phyloP scores from a whole-genome alignment of 352 stramenopile species.

The Globisporangium cystogenes region DNA sequence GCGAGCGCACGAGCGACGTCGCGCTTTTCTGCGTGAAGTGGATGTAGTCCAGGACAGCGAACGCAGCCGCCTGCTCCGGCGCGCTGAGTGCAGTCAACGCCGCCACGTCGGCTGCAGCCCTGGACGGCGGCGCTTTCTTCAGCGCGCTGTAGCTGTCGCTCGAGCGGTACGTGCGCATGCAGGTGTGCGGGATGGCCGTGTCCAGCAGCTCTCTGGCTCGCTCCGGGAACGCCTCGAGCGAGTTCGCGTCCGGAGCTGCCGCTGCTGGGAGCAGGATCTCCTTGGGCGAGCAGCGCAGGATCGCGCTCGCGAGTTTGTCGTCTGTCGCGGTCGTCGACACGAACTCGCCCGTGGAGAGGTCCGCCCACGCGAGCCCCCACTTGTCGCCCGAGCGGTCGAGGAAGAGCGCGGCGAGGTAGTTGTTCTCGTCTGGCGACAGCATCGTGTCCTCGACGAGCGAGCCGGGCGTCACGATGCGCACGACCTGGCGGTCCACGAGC shows the following conservation, averaged over 20 bases:
- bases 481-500: constrained; percentile 70
- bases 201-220: constrained; percentile 27
- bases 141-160: constrained; percentile 13
- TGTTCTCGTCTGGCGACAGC: constrained; percentile 71
- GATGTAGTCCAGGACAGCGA: constrained; percentile 63
- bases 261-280: constrained; percentile 60
- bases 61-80: constrained; percentile 30
- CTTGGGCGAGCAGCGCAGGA: constrained; percentile 58
- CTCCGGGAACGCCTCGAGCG: constrained; percentile 8
- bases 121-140: neutral
- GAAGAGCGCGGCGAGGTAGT: constrained; percentile 63
- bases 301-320: constrained; percentile 52
- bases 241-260: neutral
- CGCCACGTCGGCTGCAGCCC: neutral
- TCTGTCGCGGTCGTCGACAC: constrained; percentile 46
- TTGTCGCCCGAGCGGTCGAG: constrained; percentile 9
- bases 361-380: constrained; percentile 66
- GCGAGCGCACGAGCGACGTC: constrained; percentile 25
- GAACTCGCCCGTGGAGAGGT: constrained; percentile 78
- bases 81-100: constrained; percentile 10
- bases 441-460: constrained; percentile 77
- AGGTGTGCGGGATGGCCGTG: constrained; percentile 32
- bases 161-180: constrained; percentile 61
- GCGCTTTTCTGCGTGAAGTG: constrained; percentile 48
- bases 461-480: constrained; percentile 69